A percentile compares a stretch with the other conserved stretches of the same genome.
phyloP scores from a whole-genome alignment of 2,329 filamentous ascomycete genomes.

The Penicillium crustosum region DNA sequence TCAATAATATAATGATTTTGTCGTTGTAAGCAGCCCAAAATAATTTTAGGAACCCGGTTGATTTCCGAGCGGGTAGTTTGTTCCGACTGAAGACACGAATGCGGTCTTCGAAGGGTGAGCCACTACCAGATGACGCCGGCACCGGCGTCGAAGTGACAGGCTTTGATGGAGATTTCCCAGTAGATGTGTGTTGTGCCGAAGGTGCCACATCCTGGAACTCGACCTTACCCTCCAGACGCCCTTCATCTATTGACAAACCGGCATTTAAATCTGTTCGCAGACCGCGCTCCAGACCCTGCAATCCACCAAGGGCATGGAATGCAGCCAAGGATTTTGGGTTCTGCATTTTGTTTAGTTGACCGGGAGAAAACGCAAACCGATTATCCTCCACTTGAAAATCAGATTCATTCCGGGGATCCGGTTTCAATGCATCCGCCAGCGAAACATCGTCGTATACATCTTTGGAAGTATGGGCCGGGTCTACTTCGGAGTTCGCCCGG shows the following conservation, averaged over 20 bases:
- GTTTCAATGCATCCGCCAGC: conserved; percentile 62
- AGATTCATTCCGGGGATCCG: conserved; percentile 71
- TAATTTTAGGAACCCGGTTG: conserved; percentile 59
- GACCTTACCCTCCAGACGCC: conserved; percentile 61
- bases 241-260: conserved; percentile 77
- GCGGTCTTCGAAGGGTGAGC: conserved; percentile 54
- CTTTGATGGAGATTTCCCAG: conserved; percentile 11
- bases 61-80: conserved; percentile 62
- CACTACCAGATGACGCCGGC: conserved; percentile 14
- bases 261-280: conserved; percentile 69
- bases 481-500: conserved; percentile 35
- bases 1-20: conserved; percentile 69
- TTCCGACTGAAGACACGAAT: conserved; percentile 62
- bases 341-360: conserved; percentile 81
- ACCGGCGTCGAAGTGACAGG: not conserved
- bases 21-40: conserved; percentile 73
- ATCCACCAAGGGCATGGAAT: conserved; percentile 76
- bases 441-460: conserved; percentile 40
- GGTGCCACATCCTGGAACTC: conserved; percentile 69
- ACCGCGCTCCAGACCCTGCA: conserved; percentile 75
- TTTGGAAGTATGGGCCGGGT: conserved; percentile 19
- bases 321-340: conserved; percentile 85
- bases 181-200: conserved; percentile 19
- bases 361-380: conserved; percentile 75
- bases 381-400: conserved; percentile 78